phyloP scores from a whole-genome alignment of 2,329 filamentous ascomycete species.

The Rosellinia necatrix region DNA sequence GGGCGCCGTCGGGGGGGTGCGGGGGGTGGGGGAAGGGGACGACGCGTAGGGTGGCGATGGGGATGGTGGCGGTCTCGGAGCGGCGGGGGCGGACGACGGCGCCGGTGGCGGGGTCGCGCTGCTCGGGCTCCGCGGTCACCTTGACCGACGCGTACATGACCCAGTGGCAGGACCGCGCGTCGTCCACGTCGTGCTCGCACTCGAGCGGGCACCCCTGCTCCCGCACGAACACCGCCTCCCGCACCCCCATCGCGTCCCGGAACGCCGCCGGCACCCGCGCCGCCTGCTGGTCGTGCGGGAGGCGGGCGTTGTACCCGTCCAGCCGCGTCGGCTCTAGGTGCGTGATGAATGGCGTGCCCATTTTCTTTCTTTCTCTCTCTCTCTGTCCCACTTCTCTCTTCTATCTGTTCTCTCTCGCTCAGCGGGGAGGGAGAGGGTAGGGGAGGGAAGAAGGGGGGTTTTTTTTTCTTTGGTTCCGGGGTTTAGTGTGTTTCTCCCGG shows the following conservation, averaged over 20 bases:
- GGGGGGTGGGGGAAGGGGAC: slow-evolving; percentile 79
- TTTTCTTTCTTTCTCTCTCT: too few species aligned
- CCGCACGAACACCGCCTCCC: slow-evolving; percentile 62
- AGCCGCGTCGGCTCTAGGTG: slow-evolving; percentile 55
- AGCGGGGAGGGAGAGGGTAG: too few species aligned
- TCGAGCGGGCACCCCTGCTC: slow-evolving; percentile 65
- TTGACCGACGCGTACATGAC: slow-evolving; percentile 75
- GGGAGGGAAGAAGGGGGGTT: too few species aligned
- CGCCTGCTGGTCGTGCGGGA: slow-evolving; percentile 50
- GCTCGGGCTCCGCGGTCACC: slow-evolving; percentile 45
- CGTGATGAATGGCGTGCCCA: slow-evolving; percentile 57
- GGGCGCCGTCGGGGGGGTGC: slow-evolving; percentile 59
- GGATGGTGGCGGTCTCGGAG: slow-evolving; percentile 48
- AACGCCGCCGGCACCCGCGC: slow-evolving; percentile 58
- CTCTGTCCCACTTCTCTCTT: too few species aligned
- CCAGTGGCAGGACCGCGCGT: slow-evolving; percentile 82
- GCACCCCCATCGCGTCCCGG: slow-evolving; percentile 66
- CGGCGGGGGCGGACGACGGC: slow-evolving; percentile 48
- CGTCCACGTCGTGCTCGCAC: slow-evolving; percentile 81
- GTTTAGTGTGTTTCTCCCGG: too few species aligned
- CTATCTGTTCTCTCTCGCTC: too few species aligned
- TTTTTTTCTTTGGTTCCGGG: too few species aligned
- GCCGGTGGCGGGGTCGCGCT: slow-evolving; percentile 49
- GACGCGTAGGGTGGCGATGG: slow-evolving; percentile 78
- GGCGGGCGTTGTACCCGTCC: slow-evolving; percentile 50